Base-by-base conservation (phyloP, 805 yeast genomes). In the Saccharomycopsis vini region DNA sequence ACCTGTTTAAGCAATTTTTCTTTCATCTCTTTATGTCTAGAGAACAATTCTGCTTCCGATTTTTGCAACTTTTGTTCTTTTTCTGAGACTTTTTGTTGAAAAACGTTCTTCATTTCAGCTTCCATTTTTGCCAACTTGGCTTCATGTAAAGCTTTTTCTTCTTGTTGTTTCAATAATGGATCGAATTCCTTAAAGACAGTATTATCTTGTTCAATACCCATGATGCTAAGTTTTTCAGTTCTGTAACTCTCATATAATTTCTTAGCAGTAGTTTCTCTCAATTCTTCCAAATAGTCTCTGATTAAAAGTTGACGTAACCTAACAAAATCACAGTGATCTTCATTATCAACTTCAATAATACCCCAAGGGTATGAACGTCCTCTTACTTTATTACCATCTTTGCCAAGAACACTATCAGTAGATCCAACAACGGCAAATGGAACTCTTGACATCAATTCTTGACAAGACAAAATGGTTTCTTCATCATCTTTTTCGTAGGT, bases 281-380 rank as follows among this genome's bases (percentile, higher is more conserved):
- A 75, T 62, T 92, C 98, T 67, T 90, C 97, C 72, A 92, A 71
- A 65, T 82, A 89, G 63, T 82, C 85, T 69, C 95, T 81, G 50
- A 92, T 73, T 60, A 90, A 73, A 61, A 92, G 72, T 62, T 88
- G 94, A 56, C 97, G 82, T 62, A 90, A 75, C 62, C 79, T 79
- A 52, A 83, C 79, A 62, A 90, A 92, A 65, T 90, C 98, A 62
- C 88, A 83, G 62, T 92, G 97, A 45, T 79, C 78, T 66, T 86
- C 92, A 62, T 92, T 90, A 62, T 88, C 97, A 54, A 92, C 89
- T 66, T 92, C 97, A 56, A 92, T 83, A 19, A 83, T 72, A 53
- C 97, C 97, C 98, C 98, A 92, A 50, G 97, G 97, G 62, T 90
- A 90, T 50, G 75, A 68, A 66, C 98, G 83, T 54, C 95, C 97